phyloP scores from a whole-genome alignment of 2,329 filamentous ascomycete genomes.

The Colletotrichum sp. region DNA sequence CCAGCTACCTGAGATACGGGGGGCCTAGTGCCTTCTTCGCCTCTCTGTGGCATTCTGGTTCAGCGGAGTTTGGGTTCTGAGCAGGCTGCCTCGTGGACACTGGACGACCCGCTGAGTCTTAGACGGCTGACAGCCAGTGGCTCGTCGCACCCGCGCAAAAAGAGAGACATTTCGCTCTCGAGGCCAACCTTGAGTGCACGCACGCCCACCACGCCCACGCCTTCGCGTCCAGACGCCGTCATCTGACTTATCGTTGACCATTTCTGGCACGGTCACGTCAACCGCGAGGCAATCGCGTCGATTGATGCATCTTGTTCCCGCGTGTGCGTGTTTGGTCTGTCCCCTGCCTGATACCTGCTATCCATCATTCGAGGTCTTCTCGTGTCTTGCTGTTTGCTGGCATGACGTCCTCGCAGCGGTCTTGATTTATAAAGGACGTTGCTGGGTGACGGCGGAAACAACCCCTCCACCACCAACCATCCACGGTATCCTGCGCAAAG shows the following conservation, averaged over 20 bases:
- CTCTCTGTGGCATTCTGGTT: not conserved
- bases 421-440: constrained; percentile 21
- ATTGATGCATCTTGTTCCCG: not conserved
- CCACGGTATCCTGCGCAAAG: not conserved
- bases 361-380: not conserved
- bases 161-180: constrained; percentile 11
- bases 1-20: not conserved
- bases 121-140: constrained; percentile 11
- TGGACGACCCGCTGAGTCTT: not conserved
- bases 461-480: constrained; percentile 1
- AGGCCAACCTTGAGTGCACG: constrained; percentile 6
- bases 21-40: not conserved
- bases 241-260: not conserved
- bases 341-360: not conserved
- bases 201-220: not conserved
- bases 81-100: constrained; percentile 4
- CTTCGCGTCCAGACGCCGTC: not conserved
- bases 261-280: not conserved
- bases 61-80: not conserved
- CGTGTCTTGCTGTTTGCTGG: not conserved
- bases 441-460: constrained; percentile 14
- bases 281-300: not conserved
- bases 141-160: not conserved
- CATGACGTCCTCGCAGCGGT: constrained; percentile 12
- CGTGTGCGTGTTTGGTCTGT: not conserved